Conservation (phyloP, 192 early-diverging fungal species). For the Coemansia sp. region DNA sequence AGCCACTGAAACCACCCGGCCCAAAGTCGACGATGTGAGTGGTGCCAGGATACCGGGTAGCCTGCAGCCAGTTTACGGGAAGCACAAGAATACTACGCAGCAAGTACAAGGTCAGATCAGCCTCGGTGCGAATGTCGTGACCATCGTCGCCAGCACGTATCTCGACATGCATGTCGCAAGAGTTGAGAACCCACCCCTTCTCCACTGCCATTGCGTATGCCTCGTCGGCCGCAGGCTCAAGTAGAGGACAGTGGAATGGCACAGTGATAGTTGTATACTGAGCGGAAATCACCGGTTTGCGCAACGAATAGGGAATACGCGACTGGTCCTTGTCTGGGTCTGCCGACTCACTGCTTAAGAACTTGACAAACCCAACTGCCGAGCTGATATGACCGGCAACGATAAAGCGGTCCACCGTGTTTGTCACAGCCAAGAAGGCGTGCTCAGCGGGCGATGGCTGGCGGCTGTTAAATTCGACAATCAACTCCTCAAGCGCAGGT, state of each 20-base stretch:
- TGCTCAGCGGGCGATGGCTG: not conserved
- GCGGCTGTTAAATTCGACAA: constrained; percentile 20
- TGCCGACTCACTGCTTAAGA: constrained; percentile 11
- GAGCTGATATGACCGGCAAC: constrained; percentile 20
- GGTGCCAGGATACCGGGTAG: constrained; percentile 56
- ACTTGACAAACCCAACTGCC: constrained; percentile 11
- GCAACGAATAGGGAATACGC: constrained; percentile 74
- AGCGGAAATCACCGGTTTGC: constrained; percentile 77
- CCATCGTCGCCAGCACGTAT: not conserved
- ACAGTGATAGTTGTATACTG: constrained; percentile 84
- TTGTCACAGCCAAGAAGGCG: constrained; percentile 28
- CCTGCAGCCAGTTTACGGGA: constrained; percentile 63
- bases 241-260: constrained; percentile 66
- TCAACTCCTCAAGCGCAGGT: not conserved
- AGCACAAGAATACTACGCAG: constrained; percentile 69
- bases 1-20: constrained; percentile 80
- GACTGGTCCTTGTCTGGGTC: constrained; percentile 57
- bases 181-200: constrained; percentile 25
- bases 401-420: constrained; percentile 23
- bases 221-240: not conserved
- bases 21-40: constrained; percentile 97
- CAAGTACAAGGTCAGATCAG: constrained; percentile 66
- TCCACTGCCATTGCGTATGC: constrained; percentile 5
- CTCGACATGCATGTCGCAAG: not conserved
- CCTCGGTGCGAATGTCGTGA: constrained; percentile 10